Evolutionary conservation across 495 filamentous ascomycete genomes (phyloP).

Genomic region (Podospora pseudopauciseta): DNA sequence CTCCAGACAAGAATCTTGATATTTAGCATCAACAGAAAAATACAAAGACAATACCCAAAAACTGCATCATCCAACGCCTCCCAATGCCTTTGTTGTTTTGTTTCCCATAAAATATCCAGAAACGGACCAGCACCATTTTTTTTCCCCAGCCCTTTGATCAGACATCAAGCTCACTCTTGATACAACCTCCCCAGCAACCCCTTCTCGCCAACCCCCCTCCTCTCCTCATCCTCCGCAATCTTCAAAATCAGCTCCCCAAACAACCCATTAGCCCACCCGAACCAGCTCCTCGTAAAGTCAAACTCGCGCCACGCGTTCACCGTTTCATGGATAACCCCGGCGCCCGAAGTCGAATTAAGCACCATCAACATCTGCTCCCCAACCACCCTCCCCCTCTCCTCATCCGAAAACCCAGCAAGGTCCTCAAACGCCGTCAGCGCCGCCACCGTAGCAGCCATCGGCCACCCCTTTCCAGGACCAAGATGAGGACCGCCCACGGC

Average conservation of each 20-base stretch:
- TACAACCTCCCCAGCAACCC: conserved; percentile 30
- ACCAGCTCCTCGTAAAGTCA: conserved; percentile 61
- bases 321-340: conserved; percentile 60
- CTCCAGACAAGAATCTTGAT: neutral
- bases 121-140: neutral
- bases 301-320: conserved; percentile 51
- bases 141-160: neutral
- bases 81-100: neutral
- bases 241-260: conserved; percentile 61
- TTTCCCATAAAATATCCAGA: neutral
- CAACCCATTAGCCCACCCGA: conserved; percentile 67
- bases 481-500: conserved; percentile 58
- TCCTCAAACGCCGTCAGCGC: conserved; percentile 42
- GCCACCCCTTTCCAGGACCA: conserved; percentile 57
- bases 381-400: conserved; percentile 29
- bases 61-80: neutral
- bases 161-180: conserved; percentile 23
- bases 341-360: conserved; percentile 52
- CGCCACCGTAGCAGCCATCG: conserved; percentile 53
- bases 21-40: neutral
- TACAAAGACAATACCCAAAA: neutral
- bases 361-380: conserved; percentile 37
- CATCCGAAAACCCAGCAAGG: conserved; percentile 44
- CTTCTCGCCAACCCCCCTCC: conserved; percentile 19
- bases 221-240: conserved; percentile 32